A percentile compares a stretch with the other conserved stretches of the same genome.
Evolutionary conservation across 164 flowering plant genomes (phyloP).

Genomic region (Macadamia integrifolia): DNA sequence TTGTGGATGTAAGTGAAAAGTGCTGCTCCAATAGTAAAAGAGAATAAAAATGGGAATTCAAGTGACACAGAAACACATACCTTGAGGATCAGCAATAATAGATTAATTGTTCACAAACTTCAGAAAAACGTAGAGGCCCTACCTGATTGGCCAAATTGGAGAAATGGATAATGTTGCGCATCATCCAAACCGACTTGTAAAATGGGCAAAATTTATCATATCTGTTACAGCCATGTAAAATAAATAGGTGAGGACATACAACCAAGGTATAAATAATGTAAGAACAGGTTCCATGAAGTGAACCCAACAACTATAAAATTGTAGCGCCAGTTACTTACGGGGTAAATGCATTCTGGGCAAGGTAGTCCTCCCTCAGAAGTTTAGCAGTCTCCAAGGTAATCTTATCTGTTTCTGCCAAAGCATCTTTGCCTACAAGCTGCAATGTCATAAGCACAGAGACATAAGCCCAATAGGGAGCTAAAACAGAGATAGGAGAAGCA

Average conservation of each 20-base stretch:
- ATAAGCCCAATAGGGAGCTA: background rate
- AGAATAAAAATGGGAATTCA: no score
- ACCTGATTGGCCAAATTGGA: constrained; percentile 96
- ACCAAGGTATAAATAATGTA: background rate
- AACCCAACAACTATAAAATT: background rate
- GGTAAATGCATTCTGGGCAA: constrained; percentile 99
- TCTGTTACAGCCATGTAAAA: constrained; percentile 33
- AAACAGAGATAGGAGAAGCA: no score
- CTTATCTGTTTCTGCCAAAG: constrained; percentile 94
- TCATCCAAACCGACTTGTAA: constrained; percentile 99
- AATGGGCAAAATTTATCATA: constrained; percentile 97
- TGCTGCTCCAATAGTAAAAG: no score
- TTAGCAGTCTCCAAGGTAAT: constrained; percentile 94
- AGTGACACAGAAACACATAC: no score
- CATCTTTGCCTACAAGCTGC: constrained; percentile 99
- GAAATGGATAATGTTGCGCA: constrained; percentile 96
- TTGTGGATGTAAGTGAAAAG: no score
- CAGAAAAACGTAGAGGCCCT: background rate
- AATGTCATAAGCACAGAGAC: constrained; percentile 18
- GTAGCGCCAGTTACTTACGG: constrained; percentile 51
- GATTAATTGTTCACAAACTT: background rate
- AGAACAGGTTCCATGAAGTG: background rate
- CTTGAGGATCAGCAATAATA: background rate
- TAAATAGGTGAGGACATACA: background rate
- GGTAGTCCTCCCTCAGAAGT: constrained; percentile 97